A percentile compares a stretch with the other conserved stretches of the same genome.
phyloP scores from a whole-genome alignment of 305 asterid species.

The Plantago rigida region DNA sequence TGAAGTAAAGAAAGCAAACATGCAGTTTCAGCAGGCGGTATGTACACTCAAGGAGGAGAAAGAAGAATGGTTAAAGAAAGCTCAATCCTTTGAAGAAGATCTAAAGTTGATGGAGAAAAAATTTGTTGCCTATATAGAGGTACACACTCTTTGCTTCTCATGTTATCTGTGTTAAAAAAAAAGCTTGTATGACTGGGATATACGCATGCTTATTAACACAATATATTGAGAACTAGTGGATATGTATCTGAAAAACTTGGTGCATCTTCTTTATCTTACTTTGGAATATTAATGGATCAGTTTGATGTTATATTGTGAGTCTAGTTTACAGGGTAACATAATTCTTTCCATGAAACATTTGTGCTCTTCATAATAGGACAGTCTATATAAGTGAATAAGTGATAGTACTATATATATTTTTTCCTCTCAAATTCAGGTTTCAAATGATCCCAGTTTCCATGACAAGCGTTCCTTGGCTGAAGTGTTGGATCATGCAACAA shows the following conservation, averaged over 20 bases:
- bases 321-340: not conserved
- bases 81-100: slow-evolving; percentile 46
- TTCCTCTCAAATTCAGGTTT: slow-evolving; percentile 32
- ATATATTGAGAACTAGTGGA: too few species aligned
- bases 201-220: not conserved
- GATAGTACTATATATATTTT: not conserved
- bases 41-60: slow-evolving; percentile 57
- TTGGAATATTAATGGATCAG: too few species aligned
- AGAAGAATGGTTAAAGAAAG: slow-evolving; percentile 42
- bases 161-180: slow-evolving; percentile 1
- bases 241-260: not conserved
- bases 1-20: slow-evolving; percentile 41
- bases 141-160: slow-evolving; percentile 18
- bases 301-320: too few species aligned
- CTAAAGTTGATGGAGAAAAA: slow-evolving; percentile 40
- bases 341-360: not conserved
- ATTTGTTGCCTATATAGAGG: slow-evolving; percentile 37
- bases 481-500: slow-evolving; percentile 18
- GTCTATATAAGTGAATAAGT: too few species aligned
- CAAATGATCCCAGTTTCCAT: slow-evolving; percentile 18
- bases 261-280: too few species aligned
- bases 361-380: not conserved
- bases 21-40: slow-evolving; percentile 45
- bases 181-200: not conserved
- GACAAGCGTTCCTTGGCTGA: slow-evolving; percentile 24